phyloP scores from a whole-genome alignment of 2,329 filamentous ascomycete genomes.

The Bipolaris zeicola region DNA sequence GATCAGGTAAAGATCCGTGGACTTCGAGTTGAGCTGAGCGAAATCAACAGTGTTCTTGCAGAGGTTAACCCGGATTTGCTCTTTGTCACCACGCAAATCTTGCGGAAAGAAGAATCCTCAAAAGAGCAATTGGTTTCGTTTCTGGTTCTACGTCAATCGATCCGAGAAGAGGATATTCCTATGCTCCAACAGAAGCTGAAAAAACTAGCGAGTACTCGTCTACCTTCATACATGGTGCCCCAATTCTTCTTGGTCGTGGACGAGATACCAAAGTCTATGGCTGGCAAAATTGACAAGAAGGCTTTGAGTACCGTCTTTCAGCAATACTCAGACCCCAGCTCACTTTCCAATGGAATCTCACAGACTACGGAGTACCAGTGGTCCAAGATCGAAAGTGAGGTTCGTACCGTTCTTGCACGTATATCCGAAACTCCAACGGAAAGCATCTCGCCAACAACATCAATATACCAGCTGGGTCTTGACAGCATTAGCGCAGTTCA shows the following conservation, averaged over 20 bases:
- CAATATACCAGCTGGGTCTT: constrained; percentile 85
- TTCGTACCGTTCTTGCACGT: constrained; percentile 63
- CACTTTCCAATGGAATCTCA: constrained; percentile 1
- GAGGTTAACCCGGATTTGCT: constrained; percentile 26
- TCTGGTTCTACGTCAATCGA: constrained; percentile 17
- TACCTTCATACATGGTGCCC: constrained; percentile 49
- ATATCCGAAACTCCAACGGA: constrained; percentile 61
- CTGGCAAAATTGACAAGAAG: constrained; percentile 50
- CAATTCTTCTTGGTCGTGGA: constrained; percentile 43
- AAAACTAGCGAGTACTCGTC: constrained; percentile 20
- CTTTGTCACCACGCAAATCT: constrained; percentile 39
- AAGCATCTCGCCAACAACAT: constrained; percentile 65
- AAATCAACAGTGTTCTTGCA: constrained; percentile 44
- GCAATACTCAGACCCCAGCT: constrained; percentile 14
- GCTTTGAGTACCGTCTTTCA: constrained; percentile 40
- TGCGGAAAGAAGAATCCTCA: constrained; percentile 29
- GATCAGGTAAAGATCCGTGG: constrained; percentile 51
- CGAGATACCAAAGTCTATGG: constrained; percentile 45
- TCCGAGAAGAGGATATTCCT: constrained; percentile 9
- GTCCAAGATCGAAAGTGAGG: constrained; percentile 57
- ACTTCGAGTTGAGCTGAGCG: constrained; percentile 46
- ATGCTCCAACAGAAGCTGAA: constrained; percentile 29
- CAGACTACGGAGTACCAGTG: constrained; percentile 46
- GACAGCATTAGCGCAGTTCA: constrained; percentile 90
- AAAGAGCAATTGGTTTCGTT: constrained; percentile 48